Evolutionary conservation across 192 early-diverging fungal genomes (phyloP).

Genomic region (Podila epicladia): DNA sequence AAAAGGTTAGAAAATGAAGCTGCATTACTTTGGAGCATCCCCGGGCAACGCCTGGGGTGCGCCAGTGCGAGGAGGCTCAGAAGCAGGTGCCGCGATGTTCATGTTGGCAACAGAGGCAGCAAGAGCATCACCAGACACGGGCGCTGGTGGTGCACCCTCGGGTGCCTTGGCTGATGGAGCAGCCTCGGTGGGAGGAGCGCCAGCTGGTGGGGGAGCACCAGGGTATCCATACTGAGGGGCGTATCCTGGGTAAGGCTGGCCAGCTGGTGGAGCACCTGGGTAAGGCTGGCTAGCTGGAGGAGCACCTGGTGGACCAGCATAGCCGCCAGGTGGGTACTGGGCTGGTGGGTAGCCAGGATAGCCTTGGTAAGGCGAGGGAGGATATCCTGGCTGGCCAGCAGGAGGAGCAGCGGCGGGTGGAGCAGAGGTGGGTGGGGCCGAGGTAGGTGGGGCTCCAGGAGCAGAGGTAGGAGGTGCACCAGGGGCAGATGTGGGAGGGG

Average conservation of each 20-base stretch:
- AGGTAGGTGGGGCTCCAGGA: background rate
- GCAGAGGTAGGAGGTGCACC: background rate
- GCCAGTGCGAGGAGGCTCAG: slow-evolving; percentile 1
- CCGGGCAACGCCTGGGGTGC: background rate
- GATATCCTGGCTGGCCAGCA: background rate
- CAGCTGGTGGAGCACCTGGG: background rate
- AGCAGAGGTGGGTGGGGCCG: background rate
- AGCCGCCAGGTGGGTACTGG: background rate
- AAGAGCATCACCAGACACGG: background rate
- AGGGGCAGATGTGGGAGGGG: background rate
- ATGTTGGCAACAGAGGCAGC: background rate
- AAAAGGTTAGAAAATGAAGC: no score
- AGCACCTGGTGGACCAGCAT: background rate
- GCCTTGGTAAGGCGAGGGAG: background rate
- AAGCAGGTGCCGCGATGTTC: background rate
- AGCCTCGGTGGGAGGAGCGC: background rate
- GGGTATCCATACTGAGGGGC: background rate
- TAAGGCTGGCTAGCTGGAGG: background rate
- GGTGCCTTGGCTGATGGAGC: background rate
- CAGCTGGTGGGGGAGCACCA: background rate
- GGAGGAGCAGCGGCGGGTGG: background rate
- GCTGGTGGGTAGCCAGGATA: background rate
- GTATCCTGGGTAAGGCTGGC: background rate
- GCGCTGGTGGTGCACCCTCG: background rate
- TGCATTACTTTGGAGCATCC: background rate